Conservation (phyloP, 306 rosid species). For the Arachis hypogaea region DNA sequence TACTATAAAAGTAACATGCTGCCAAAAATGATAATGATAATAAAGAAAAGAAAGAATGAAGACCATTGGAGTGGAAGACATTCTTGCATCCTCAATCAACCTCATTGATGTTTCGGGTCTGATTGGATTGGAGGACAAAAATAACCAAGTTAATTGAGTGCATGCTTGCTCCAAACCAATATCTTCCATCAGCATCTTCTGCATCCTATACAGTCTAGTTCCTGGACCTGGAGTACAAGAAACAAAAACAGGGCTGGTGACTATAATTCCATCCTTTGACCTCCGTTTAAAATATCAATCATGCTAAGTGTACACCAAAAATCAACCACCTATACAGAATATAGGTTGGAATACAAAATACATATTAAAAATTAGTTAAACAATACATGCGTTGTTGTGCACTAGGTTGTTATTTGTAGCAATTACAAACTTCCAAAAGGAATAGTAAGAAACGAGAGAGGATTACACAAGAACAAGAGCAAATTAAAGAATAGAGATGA, state of each 20-base stretch:
- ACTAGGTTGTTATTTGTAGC: no score
- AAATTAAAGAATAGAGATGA: no score
- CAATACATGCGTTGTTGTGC: no score
- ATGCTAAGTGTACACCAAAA: no score
- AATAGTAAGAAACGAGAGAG: no score
- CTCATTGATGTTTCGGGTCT: conserved; percentile 31
- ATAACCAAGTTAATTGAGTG: conserved; percentile 37
- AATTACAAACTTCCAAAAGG: no score
- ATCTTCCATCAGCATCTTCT: conserved; percentile 56
- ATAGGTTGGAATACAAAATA: no score
- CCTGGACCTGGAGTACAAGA: conserved; percentile 52
- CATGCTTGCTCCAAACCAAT: conserved; percentile 24
- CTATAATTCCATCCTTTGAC: not conserved
- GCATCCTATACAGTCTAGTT: conserved; percentile 58
- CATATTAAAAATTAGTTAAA: no score
- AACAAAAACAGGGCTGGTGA: conserved; percentile 12
- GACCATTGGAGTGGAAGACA: conserved; percentile 37
- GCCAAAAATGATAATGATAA: no score
- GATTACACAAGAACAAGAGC: no score
- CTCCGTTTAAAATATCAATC: not conserved
- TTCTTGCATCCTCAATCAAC: conserved; percentile 21
- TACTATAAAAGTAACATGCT: not conserved
- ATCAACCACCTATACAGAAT: no score
- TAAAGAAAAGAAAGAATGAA: not conserved
- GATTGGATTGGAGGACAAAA: conserved; percentile 30